These are phyloP conservation scores for Phytophthora foliorum DNA, from an alignment of 352 stramenopile genomes.

Conservation along the genomic window DNA sequence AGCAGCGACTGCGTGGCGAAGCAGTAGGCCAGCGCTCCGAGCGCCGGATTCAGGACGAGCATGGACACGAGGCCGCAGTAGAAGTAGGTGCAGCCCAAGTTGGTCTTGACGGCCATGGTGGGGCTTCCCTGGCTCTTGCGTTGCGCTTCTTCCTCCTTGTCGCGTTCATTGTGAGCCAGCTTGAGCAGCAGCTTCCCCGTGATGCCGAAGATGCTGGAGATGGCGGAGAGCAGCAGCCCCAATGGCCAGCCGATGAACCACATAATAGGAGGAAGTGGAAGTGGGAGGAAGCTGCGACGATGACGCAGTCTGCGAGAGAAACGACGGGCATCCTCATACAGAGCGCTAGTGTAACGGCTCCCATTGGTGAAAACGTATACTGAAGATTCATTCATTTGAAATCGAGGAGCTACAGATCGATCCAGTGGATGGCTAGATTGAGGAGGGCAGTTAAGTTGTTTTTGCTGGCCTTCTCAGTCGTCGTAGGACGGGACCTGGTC, in stretches of 20 bases:
- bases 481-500: slow-evolving; percentile 88
- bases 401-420: slow-evolving; percentile 11
- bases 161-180: slow-evolving; percentile 77
- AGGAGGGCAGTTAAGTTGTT: neutral
- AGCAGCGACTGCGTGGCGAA: slow-evolving; percentile 86
- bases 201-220: slow-evolving; percentile 85
- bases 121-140: slow-evolving; percentile 39
- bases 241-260: slow-evolving; percentile 80
- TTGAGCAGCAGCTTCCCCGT: slow-evolving; percentile 86
- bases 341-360: slow-evolving; percentile 11
- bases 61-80: slow-evolving; percentile 77
- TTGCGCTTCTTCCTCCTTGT: slow-evolving; percentile 62
- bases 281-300: slow-evolving; percentile 31
- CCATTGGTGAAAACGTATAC: neutral
- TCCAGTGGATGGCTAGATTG: too few species aligned
- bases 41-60: slow-evolving; percentile 78
- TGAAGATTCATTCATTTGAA: slow-evolving; percentile 16
- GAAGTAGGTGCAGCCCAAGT: slow-evolving; percentile 73
- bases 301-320: slow-evolving; percentile 27
- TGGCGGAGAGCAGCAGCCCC: slow-evolving; percentile 75
- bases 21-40: slow-evolving; percentile 74
- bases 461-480: slow-evolving; percentile 55
- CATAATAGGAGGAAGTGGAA: slow-evolving; percentile 27
- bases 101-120: slow-evolving; percentile 28
- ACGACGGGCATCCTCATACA: neutral